Evolutionary conservation across 2,329 filamentous ascomycete genomes (phyloP).

Genomic region (Tolypocladium endophyticum): DNA sequence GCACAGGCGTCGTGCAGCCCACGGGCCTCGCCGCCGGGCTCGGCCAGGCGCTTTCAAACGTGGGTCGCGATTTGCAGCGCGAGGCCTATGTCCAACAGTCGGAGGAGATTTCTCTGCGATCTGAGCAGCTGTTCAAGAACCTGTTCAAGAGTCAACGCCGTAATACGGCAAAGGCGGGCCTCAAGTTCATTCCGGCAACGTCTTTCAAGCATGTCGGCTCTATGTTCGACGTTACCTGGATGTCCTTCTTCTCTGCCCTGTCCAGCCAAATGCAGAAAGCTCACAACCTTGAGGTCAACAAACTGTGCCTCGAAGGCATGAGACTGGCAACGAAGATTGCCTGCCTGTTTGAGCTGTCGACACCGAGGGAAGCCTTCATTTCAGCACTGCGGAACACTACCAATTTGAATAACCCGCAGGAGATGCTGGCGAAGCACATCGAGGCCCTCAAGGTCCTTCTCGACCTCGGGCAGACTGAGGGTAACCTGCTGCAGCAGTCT

Average conservation of each 20-base stretch:
- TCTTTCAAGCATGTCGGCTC: conserved; percentile 92
- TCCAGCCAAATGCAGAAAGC: conserved; percentile 90
- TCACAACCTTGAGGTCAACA: conserved; percentile 85
- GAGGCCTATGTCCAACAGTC: conserved; percentile 94
- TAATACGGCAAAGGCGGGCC: conserved; percentile 57
- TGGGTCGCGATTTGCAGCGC: conserved; percentile 80
- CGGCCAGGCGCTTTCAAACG: conserved; percentile 81
- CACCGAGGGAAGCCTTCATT: conserved; percentile 90
- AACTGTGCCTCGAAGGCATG: conserved; percentile 88
- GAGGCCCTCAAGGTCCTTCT: conserved; percentile 87
- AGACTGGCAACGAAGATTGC: conserved; percentile 88
- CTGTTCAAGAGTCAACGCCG: conserved; percentile 81
- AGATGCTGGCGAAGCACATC: conserved; percentile 93
- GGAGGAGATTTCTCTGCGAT: conserved; percentile 71
- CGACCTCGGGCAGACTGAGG: conserved; percentile 86
- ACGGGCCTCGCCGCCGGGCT: conserved; percentile 70
- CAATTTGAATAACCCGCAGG: conserved; percentile 88
- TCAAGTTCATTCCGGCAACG: conserved; percentile 82
- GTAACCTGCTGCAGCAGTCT: conserved; percentile 76
- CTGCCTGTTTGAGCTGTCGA: conserved; percentile 85
- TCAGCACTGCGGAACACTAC: conserved; percentile 87
- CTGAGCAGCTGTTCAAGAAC: conserved; percentile 83
- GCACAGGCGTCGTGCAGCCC: conserved; percentile 46
- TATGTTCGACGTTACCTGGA: conserved; percentile 99
- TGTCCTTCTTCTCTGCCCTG: conserved; percentile 93